Evolutionary conservation across 805 yeast species (phyloP), one percentile per base, ranked within the genome.

Genomic region (Candida pseudoglaebosa): DNA sequence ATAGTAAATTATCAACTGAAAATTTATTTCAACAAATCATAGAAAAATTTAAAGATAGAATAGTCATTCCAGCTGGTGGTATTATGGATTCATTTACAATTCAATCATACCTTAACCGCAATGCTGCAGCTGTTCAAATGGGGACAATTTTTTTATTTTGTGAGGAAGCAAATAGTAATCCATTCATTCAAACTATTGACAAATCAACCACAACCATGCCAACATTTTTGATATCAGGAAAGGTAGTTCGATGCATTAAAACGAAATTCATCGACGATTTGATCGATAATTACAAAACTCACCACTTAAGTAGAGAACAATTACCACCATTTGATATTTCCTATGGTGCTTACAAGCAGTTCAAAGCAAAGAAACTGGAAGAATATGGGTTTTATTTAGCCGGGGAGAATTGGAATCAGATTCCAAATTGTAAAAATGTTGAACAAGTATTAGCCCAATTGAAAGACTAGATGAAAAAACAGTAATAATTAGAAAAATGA

Each of bases 121-220:
- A 82, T 0, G 77, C 79, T 2, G 59, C 72, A 3, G 79, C 71
- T 0, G 80, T 72, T 7, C 82, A 75, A 40, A n/a, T 78, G 26
- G 84, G 84, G 0, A 73, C 83, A 0, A 64, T 66, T 0, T 75
- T 76, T 48, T 54, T 78, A 12, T 54, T 59, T 0, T 47, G 65
- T n/a, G 43, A 48, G 4, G 76, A 70, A 38, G 44, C 59, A 2
- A 34, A 41, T 2, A 49, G 54, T 4, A 50, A 49, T 10, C 40
- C 37, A 12, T 53, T 40, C 32, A 52, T 57, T 37, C 49, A 42
- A 4, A 32, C 50, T 2, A 28, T 35, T 4, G 32, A 50, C 1
- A 34, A 31, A 14, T 19, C 30, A 5, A 24, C 28, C 3, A 44
- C 48, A 1, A 61, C 67, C 1, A 51, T 62, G 2, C 57, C 65